A percentile compares a stretch with the other conserved stretches of the same genome.
These are phyloP conservation scores for Ogataea thermomethanolica DNA, from an alignment of 805 yeast genomes.

Conservation along the genomic window DNA sequence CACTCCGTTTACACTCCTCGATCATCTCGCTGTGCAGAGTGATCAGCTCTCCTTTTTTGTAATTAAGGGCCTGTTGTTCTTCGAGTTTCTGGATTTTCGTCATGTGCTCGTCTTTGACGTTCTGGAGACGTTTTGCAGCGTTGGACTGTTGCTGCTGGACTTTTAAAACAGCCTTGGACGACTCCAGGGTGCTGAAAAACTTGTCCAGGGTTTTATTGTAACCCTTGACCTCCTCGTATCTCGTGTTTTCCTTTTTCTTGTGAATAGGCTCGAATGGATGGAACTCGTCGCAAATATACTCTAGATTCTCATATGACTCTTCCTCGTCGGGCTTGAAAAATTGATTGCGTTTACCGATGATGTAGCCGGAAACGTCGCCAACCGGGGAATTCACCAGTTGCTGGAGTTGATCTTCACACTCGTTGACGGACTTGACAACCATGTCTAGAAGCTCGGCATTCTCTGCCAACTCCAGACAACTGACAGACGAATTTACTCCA, in stretches of 20 bases:
- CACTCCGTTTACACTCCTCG: slow-evolving; percentile 65
- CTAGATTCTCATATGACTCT: slow-evolving; percentile 32
- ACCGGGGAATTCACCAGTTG: slow-evolving; percentile 34
- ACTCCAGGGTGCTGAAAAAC: slow-evolving; percentile 81
- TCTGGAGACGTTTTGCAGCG: slow-evolving; percentile 70
- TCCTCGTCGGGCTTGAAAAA: slow-evolving; percentile 41
- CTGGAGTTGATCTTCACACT: slow-evolving; percentile 44
- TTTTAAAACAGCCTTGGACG: slow-evolving; percentile 69
- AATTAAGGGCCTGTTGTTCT: slow-evolving; percentile 60
- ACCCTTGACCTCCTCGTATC: slow-evolving; percentile 49
- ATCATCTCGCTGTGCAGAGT: slow-evolving; percentile 66
- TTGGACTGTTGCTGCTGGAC: slow-evolving; percentile 73
- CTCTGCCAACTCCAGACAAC: slow-evolving; percentile 31
- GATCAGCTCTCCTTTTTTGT: slow-evolving; percentile 68
- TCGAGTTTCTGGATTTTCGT: slow-evolving; percentile 64
- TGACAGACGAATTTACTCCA: slow-evolving; percentile 41
- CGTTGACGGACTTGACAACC: slow-evolving; percentile 43
- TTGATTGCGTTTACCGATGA: slow-evolving; percentile 59
- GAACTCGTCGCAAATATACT: slow-evolving; percentile 49
- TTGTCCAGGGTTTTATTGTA: slow-evolving; percentile 80
- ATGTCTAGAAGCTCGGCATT: slow-evolving; percentile 27
- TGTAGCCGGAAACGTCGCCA: slow-evolving; percentile 51
- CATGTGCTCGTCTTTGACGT: slow-evolving; percentile 70
- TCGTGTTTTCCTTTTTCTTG: slow-evolving; percentile 27
- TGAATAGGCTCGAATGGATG: slow-evolving; percentile 49